Percentiles rank a stretch among this genome's conserved stretches.
These are phyloP conservation scores for Galerina marginata DNA, from an alignment of 768 basidiomycete species.

Conservation along the genomic window DNA sequence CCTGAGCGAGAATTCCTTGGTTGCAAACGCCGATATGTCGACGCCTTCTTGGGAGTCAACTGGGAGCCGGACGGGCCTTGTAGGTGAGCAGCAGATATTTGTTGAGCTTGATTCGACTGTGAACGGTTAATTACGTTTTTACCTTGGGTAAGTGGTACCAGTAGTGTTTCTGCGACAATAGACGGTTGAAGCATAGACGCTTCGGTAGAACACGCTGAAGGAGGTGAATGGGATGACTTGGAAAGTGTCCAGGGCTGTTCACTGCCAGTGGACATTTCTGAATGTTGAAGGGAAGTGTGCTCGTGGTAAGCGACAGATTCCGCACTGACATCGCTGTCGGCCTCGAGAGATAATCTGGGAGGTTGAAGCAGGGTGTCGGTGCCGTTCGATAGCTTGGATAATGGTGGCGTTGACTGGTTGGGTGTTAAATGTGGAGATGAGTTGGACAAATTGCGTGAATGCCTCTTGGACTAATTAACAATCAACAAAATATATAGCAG, in stretches of 20 bases:
- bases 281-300: not conserved
- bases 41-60: slow-evolving; percentile 35
- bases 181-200: not conserved
- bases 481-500: slow-evolving; percentile 16
- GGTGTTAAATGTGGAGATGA: slow-evolving; percentile 28
- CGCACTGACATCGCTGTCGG: slow-evolving; percentile 11
- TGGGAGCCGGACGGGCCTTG: slow-evolving; percentile 12
- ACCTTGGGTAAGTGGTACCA: too few relatives aligned
- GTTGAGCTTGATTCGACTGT: too few relatives aligned
- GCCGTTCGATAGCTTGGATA: slow-evolving; percentile 32
- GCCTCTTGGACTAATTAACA: slow-evolving; percentile 49
- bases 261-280: not conserved
- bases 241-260: not conserved
- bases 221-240: too few relatives aligned
- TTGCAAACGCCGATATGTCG: slow-evolving; percentile 60
- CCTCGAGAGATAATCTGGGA: slow-evolving; percentile 21
- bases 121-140: too few relatives aligned
- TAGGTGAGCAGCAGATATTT: too few relatives aligned
- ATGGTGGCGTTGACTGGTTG: slow-evolving; percentile 33
- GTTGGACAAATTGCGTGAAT: slow-evolving; percentile 44
- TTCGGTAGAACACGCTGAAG: not conserved
- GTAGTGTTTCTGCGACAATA: not conserved
- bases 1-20: slow-evolving; percentile 14
- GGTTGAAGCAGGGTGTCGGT: slow-evolving; percentile 27
- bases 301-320: not conserved